Base-by-base conservation (phyloP, 2,329 filamentous ascomycete genomes). In the Pseudocercospora crystallina region DNA sequence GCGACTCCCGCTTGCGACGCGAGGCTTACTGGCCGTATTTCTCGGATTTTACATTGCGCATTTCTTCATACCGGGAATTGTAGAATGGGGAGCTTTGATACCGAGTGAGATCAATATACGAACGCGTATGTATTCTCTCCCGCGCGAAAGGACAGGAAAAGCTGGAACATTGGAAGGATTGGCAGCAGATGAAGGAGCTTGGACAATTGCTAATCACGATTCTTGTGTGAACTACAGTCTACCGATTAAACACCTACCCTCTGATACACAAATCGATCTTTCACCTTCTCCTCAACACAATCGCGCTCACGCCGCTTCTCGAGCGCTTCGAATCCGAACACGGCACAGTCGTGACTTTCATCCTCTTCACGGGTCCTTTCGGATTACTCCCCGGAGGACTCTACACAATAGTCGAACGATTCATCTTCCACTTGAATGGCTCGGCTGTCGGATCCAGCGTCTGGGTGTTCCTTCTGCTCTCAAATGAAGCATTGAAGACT, bases 281-380 rank as follows among this genome's bases (percentile, higher is more conserved):
- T 61, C 94, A 97, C 71, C 80, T 86, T 54, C 65, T 91, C 46
- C 75, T 95, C 66, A 96, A 97, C 71, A 69, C 90, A 17, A 45
- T 95, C 57, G 88, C 90, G 15, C 70, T 97, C 56, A 85, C 86
- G 34, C 94, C 94, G n/a, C 76, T 99, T 44, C 75, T 99, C 69
- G 92, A 96, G 72, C 83, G 91, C 54, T 99, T 97, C 71, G 94
- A 99, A 74, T 81, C 83, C 56, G 92, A 96, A 69, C 85, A 95
- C 70, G 94, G 94, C 45, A 97, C 92, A 7, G 76, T 97, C 65
- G 89, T 89, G 20, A 87, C 90, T n/a, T 69, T 95, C 57, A 83
- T 89, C 32, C 77, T 97, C 45, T 96, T 97, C 70, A 83, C 94
- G 64, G 94, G 94, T 50, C 91, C 54, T 26, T 68, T 68, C 51